Evolutionary conservation across 768 basidiomycete genomes (phyloP).

Genomic region (Hypholoma sublateritium): DNA sequence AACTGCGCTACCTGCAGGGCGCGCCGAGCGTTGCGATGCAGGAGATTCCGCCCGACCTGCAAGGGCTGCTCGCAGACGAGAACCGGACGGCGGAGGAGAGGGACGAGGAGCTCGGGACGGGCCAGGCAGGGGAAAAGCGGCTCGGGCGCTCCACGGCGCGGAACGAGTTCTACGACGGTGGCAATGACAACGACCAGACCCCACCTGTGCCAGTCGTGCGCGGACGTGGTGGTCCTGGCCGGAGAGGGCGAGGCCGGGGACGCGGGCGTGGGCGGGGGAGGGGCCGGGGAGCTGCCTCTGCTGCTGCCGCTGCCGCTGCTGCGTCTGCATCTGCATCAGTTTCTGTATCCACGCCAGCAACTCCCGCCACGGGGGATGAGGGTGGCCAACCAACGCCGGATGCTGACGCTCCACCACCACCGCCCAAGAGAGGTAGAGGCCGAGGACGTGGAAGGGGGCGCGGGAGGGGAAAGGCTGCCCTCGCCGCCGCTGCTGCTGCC

Average conservation of each 20-base stretch:
- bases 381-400: slow-evolving; percentile 12
- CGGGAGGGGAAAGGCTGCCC: slow-evolving; percentile 30
- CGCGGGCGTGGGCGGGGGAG: slow-evolving; percentile 26
- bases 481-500: slow-evolving; percentile 14
- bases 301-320: slow-evolving; percentile 14
- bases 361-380: slow-evolving; percentile 18
- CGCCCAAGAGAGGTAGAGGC: slow-evolving; percentile 30
- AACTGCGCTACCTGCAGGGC: slow-evolving; percentile 88
- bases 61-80: slow-evolving; percentile 73
- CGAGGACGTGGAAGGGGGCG: slow-evolving; percentile 36
- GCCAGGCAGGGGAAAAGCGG: slow-evolving; percentile 55
- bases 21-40: slow-evolving; percentile 98
- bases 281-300: slow-evolving; percentile 15
- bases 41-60: slow-evolving; percentile 92
- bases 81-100: slow-evolving; percentile 66
- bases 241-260: slow-evolving; percentile 26
- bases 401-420: slow-evolving; percentile 11
- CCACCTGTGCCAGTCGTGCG: slow-evolving; percentile 14
- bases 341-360: background rate
- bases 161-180: slow-evolving; percentile 77
- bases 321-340: slow-evolving; percentile 13
- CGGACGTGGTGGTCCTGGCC: slow-evolving; percentile 19
- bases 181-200: slow-evolving; percentile 63
- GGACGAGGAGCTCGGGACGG: slow-evolving; percentile 63
- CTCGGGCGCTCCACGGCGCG: slow-evolving; percentile 50